Evolutionary conservation across 768 basidiomycete species (phyloP).

Genomic region (Tulasnella sp.): DNA sequence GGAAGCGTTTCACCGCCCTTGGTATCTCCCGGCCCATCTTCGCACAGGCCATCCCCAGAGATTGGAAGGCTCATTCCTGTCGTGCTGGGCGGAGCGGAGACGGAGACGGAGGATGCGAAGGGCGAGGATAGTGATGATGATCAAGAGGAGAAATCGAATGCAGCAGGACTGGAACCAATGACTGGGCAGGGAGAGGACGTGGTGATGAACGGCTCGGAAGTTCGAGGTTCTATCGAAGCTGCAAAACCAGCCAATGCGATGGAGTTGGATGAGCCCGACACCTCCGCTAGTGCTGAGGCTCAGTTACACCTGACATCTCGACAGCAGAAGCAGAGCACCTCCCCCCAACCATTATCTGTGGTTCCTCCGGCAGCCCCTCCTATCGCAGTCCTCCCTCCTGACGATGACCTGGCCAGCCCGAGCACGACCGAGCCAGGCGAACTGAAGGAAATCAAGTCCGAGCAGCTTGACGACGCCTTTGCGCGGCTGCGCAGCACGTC

Average conservation of each 20-base stretch:
- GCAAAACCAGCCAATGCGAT: neutral
- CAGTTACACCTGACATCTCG: neutral
- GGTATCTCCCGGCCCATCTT: neutral
- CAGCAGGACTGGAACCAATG: neutral
- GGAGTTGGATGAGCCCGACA: neutral
- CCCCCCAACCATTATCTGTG: neutral
- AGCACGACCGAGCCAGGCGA: neutral
- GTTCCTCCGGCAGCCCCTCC: neutral
- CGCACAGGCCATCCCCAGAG: neutral
- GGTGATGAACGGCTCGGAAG: neutral
- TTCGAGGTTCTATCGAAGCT: neutral
- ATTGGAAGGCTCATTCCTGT: neutral
- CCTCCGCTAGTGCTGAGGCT: neutral
- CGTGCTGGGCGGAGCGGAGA: neutral
- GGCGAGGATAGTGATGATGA: neutral
- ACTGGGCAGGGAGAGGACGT: neutral
- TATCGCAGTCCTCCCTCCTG: neutral
- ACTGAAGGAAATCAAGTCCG: neutral
- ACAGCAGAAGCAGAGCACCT: neutral
- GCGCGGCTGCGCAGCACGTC: neutral
- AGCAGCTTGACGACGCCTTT: neutral
- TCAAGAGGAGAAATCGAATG: neutral
- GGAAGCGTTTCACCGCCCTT: neutral
- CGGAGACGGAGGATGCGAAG: neutral
- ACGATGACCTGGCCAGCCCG: neutral